Evolutionary conservation across 2,329 filamentous ascomycete species (phyloP).

Genomic region (Phyllosticta citriasiana): DNA sequence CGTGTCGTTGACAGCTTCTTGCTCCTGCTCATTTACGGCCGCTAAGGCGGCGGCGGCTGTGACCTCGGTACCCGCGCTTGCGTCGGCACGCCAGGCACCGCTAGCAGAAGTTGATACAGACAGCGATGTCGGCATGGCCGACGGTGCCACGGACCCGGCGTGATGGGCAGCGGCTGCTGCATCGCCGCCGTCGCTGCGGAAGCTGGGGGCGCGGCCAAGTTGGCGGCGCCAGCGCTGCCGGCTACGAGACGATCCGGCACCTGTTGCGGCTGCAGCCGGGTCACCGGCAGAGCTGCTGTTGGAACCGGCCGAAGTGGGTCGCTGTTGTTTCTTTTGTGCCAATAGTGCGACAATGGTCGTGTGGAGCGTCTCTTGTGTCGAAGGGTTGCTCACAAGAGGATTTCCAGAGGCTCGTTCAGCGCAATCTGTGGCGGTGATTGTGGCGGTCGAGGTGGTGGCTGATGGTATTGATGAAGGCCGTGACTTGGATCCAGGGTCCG

Average conservation of each 20-base stretch:
- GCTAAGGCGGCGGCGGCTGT: not conserved
- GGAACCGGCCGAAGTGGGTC: conserved; percentile 1
- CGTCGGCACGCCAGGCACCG: not conserved
- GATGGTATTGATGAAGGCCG: not conserved
- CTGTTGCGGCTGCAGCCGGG: not conserved
- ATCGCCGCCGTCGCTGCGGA: not conserved
- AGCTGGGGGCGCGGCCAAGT: conserved; percentile 6
- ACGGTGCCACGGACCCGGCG: not conserved
- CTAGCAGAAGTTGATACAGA: not conserved
- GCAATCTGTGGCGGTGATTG: not conserved
- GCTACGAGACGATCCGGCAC: not conserved
- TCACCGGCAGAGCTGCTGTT: not conserved
- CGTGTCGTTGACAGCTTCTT: no score
- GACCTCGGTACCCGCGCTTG: not conserved
- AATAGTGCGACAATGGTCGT: conserved; percentile 14
- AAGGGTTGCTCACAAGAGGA: not conserved
- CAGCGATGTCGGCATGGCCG: not conserved
- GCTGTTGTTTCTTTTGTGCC: conserved; percentile 12
- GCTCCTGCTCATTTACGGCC: not conserved
- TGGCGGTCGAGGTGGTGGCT: not conserved
- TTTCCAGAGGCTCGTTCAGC: not conserved
- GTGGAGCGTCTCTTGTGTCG: conserved; percentile 8
- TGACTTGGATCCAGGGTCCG: not conserved
- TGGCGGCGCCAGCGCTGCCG: conserved; percentile 2
- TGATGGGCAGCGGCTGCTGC: not conserved